These are phyloP conservation scores for Pichia sp. DNA, from an alignment of 1,139 yeast genomes.

Conservation along the genomic window DNA sequence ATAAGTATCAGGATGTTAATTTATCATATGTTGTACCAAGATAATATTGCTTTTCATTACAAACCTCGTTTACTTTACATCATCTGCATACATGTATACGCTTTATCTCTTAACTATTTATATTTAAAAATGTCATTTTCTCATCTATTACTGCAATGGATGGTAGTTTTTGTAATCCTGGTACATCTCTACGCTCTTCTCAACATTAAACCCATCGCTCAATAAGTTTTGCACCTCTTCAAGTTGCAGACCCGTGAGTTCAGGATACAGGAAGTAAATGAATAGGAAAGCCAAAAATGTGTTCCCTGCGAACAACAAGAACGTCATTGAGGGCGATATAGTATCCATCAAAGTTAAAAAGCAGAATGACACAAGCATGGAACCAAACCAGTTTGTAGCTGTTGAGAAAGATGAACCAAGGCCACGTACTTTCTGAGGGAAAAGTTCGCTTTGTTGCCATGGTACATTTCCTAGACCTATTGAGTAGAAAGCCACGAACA, in stretches of 20 bases:
- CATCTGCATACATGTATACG: neutral
- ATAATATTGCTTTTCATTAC: neutral
- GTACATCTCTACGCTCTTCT: constrained; percentile 35
- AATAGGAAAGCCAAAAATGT: constrained; percentile 41
- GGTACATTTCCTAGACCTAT: constrained; percentile 54
- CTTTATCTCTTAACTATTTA: neutral
- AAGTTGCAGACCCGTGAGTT: constrained; percentile 47
- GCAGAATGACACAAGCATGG: constrained; percentile 45
- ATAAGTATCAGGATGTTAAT: constrained; percentile 7
- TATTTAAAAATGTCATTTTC: no score
- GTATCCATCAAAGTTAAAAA: constrained; percentile 49
- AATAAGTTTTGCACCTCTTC: constrained; percentile 49
- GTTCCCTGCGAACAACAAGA: constrained; percentile 43
- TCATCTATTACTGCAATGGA: neutral
- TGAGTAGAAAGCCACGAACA: constrained; percentile 49
- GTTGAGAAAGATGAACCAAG: constrained; percentile 51
- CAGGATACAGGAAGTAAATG: constrained; percentile 46
- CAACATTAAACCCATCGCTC: constrained; percentile 43
- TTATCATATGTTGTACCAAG: constrained; percentile 11
- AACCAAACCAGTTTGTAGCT: constrained; percentile 53
- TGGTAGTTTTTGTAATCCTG: constrained; percentile 1
- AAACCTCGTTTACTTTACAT: neutral
- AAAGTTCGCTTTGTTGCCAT: constrained; percentile 57
- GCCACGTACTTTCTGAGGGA: constrained; percentile 50
- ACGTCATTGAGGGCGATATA: constrained; percentile 50